These are phyloP conservation scores for Avicennia marina DNA, from an alignment of 257 asterid genomes.

Conservation along the genomic window DNA sequence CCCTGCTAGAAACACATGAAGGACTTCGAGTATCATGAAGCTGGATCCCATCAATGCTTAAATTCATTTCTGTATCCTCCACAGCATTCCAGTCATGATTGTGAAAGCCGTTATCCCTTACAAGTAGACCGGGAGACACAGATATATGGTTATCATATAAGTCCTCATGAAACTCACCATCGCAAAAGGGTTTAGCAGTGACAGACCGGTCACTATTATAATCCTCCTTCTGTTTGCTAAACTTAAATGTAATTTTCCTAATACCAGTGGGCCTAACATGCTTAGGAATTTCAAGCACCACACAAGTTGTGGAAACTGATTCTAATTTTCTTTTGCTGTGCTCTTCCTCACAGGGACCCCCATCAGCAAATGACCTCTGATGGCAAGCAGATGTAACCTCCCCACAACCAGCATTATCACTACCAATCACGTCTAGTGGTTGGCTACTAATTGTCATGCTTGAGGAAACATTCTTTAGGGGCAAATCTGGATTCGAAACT, in stretches of 20 bases:
- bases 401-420: constrained; percentile 54
- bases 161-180: constrained; percentile 32
- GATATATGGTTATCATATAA: constrained; percentile 35
- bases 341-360: constrained; percentile 50
- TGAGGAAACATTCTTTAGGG: constrained; percentile 66
- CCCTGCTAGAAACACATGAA: constrained; percentile 40
- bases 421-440: constrained; percentile 35
- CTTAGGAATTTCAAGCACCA: constrained; percentile 94
- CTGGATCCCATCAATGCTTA: constrained; percentile 27
- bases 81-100: constrained; percentile 32
- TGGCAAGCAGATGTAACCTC: constrained; percentile 70
- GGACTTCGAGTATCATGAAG: constrained; percentile 36
- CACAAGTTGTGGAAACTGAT: constrained; percentile 48
- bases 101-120: constrained; percentile 28
- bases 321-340: constrained; percentile 38
- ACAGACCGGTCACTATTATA: constrained; percentile 22
- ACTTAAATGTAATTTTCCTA: constrained; percentile 87
- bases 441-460: constrained; percentile 49
- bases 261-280: constrained; percentile 85
- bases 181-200: constrained; percentile 34
- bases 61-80: constrained; percentile 31
- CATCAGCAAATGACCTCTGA: constrained; percentile 44
- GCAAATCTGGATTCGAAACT: constrained; percentile 69
- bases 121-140: constrained; percentile 29
- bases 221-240: constrained; percentile 76